These are phyloP conservation scores for Hericium erinaceus DNA, from an alignment of 768 basidiomycete species.

Conservation along the genomic window DNA sequence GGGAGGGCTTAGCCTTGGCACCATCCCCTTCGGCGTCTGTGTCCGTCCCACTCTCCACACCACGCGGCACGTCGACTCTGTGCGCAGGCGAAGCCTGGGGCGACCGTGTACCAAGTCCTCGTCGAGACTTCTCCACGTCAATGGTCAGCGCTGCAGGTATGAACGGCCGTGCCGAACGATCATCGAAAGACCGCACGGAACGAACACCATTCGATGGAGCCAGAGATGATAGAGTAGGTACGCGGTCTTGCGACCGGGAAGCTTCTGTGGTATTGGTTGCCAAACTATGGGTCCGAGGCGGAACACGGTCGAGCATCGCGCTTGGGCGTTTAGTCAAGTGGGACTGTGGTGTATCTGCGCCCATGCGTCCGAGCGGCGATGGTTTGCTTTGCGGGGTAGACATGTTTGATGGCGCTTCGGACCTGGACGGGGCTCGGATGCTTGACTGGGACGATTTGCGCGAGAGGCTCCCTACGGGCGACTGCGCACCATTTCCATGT, in stretches of 20 bases:
- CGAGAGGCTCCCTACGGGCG: background rate
- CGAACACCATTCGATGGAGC: slow-evolving; percentile 10
- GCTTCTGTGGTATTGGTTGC: slow-evolving; percentile 1
- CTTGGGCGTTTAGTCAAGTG: background rate
- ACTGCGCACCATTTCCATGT: background rate
- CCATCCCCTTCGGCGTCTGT: slow-evolving; percentile 50
- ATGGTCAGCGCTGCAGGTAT: slow-evolving; percentile 18
- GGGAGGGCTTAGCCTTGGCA: slow-evolving; percentile 15
- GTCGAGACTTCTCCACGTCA: slow-evolving; percentile 20
- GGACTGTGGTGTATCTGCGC: background rate
- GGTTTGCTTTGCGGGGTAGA: background rate
- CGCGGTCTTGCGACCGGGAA: background rate
- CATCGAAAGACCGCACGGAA: slow-evolving; percentile 18
- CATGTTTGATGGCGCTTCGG: background rate
- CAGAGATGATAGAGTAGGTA: background rate
- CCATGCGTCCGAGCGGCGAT: background rate
- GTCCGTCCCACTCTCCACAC: slow-evolving; percentile 68
- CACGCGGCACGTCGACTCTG: slow-evolving; percentile 59
- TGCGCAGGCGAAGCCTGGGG: slow-evolving; percentile 28
- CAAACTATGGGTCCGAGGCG: slow-evolving; percentile 12
- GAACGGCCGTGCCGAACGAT: slow-evolving; percentile 9
- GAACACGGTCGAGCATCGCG: slow-evolving; percentile 11
- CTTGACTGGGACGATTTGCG: slow-evolving; percentile 2
- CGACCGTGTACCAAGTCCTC: background rate
- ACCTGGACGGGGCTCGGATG: background rate